Conservation (phyloP, 805 yeast species). For the Candida odintsovae region DNA sequence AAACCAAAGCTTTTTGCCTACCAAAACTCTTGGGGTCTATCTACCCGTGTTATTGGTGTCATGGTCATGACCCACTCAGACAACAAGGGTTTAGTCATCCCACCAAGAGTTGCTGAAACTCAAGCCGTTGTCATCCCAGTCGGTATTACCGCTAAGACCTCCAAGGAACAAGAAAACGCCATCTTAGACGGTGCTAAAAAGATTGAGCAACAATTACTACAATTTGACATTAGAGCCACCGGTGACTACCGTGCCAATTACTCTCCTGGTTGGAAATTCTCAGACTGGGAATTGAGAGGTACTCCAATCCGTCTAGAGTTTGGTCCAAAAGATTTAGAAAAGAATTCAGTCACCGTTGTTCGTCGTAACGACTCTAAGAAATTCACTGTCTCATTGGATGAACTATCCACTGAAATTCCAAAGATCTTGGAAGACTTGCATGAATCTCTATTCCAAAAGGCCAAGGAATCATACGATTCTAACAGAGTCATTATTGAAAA, state of each 20-base stretch:
- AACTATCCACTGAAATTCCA: conserved; percentile 62
- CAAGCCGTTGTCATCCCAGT: conserved; percentile 94
- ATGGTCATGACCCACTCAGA: conserved; percentile 99
- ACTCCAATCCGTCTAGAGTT: conserved; percentile 88
- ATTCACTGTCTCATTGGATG: conserved; percentile 56
- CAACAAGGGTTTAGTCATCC: conserved; percentile 95
- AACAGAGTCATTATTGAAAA: conserved; percentile 79
- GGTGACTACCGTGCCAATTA: conserved; percentile 92
- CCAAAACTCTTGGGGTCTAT: conserved; percentile 99
- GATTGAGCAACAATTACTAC: conserved; percentile 56
- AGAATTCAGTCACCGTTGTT: conserved; percentile 76
- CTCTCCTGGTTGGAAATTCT: conserved; percentile 98
- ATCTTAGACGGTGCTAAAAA: conserved; percentile 66
- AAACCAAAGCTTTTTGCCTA: conserved; percentile 82
- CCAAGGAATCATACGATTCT: conserved; percentile 75
- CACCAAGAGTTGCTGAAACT: conserved; percentile 91
- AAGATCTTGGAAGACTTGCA: conserved; percentile 81
- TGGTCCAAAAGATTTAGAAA: conserved; percentile 92
- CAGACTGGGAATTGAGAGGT: conserved; percentile 97
- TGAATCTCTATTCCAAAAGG: conserved; percentile 61
- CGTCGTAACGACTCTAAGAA: conserved; percentile 89
- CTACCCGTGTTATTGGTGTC: conserved; percentile 98
- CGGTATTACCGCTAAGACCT: conserved; percentile 84
- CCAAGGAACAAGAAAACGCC: conserved; percentile 65
- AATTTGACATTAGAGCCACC: conserved; percentile 64